These are phyloP conservation scores for Vitis hybrid DNA, from an alignment of 177 flowering plant genomes.

Conservation along the genomic window DNA sequence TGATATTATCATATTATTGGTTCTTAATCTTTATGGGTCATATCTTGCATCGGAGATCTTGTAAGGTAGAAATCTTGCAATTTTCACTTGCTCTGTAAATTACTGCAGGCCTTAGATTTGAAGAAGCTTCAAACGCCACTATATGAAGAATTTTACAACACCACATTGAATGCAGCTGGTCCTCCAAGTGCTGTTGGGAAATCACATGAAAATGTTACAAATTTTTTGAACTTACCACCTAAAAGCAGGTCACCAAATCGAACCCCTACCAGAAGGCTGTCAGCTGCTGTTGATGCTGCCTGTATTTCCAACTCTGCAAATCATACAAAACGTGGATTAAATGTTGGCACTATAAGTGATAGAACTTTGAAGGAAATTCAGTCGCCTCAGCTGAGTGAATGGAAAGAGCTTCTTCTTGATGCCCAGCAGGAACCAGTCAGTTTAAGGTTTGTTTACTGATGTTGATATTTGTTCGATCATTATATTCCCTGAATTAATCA, in stretches of 20 bases:
- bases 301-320: slow-evolving; percentile 57
- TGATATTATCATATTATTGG: not conserved
- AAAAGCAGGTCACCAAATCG: slow-evolving; percentile 76
- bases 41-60: not conserved
- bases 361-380: slow-evolving; percentile 42
- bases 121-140: slow-evolving; percentile 91
- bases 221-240: slow-evolving; percentile 69
- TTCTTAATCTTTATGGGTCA: not conserved
- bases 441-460: slow-evolving; percentile 33
- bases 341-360: slow-evolving; percentile 33
- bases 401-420: slow-evolving; percentile 28
- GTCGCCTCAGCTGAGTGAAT: slow-evolving; percentile 32
- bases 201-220: slow-evolving; percentile 36
- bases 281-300: slow-evolving; percentile 38
- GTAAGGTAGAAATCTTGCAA: not conserved
- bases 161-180: slow-evolving; percentile 55
- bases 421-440: slow-evolving; percentile 38
- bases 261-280: slow-evolving; percentile 34
- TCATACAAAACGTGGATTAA: slow-evolving; percentile 44
- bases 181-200: slow-evolving; percentile 35
- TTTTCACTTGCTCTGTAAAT: slow-evolving; percentile 3
- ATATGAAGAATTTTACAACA: slow-evolving; percentile 87
- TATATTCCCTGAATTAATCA: not conserved
- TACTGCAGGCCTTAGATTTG: slow-evolving; percentile 76
- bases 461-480: not conserved